Base-by-base conservation (phyloP, 306 rosid genomes). In the Cucurbita pepo region DNA sequence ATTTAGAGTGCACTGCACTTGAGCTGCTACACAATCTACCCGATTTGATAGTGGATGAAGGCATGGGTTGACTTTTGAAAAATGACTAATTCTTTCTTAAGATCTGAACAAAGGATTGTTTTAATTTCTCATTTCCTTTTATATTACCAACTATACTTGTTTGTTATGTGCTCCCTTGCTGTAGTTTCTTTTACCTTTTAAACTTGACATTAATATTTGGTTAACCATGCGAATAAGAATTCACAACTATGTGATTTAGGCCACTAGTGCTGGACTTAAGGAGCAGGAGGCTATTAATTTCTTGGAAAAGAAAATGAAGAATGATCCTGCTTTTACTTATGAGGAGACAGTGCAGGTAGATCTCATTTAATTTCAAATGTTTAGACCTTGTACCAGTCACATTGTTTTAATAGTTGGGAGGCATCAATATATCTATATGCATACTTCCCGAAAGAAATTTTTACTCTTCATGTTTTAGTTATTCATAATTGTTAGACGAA, bases 291-390 rank as follows among this genome's bases (percentile, higher is more conserved):
- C 97, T 15, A 91, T 95, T 63, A 95, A 95, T 85, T 95, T 95
- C 87, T 85, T 95, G 91, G 99, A 95, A 81, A 95, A 95, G 88
- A 95, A 95, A 82, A 95, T 95, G 99, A 95, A 95, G 91, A 91
- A 83, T 78, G 96, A 95, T 76, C 99, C 99, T 76, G 82, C 87
- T 34, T 88, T 95, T 84, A 83, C 97, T 63, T 95, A 91, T 6
- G 96, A 89, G 52, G 99, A 95, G 84, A 95, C 97, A 1, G 97
- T 95, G 69, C 99, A 95, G 99, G 99, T 95, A 71, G 75, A 71
- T 74, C 43, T 60, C 60, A 45, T n/a, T 44, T 48, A 11, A 10
- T 58, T 60, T 72, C 37, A 72, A 72, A 45, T 37, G 65, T 55
- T 25, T 34, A 51, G 47, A 54, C 45, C 4, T 3, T 9, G 38